These are phyloP conservation scores for Cladosporium sp. DNA, from an alignment of 2,329 filamentous ascomycete species.

Conservation along the genomic window DNA sequence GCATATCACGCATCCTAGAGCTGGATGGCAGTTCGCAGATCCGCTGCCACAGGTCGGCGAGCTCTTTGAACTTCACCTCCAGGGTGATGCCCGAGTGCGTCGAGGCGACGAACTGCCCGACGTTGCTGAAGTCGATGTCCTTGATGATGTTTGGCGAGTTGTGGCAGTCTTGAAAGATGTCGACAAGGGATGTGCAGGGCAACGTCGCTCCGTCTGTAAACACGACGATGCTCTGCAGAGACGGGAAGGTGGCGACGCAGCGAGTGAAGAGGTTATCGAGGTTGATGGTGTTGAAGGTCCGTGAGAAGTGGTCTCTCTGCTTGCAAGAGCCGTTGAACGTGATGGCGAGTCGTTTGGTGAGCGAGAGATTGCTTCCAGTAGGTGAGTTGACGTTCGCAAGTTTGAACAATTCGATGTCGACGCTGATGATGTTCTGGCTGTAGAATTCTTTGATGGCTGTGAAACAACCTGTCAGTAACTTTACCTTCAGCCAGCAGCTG, in stretches of 20 bases:
- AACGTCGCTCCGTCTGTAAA: not conserved
- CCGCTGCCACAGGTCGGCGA: not conserved
- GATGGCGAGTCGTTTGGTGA: not conserved
- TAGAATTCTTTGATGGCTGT: conserved; percentile 1
- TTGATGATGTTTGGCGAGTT: not conserved
- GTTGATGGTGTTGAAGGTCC: not conserved
- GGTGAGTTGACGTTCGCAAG: not conserved
- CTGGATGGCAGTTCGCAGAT: not conserved
- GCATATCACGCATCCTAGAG: not conserved
- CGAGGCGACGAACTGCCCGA: not conserved
- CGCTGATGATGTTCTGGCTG: not conserved
- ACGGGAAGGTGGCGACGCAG: not conserved
- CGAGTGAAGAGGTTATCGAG: not conserved
- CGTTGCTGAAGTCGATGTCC: not conserved
- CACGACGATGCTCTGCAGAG: not conserved
- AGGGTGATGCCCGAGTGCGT: not conserved
- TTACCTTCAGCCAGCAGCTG: not conserved
- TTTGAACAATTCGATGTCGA: not conserved
- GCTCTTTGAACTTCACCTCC: not conserved
- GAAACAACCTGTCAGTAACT: not conserved
- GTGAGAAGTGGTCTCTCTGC: not conserved
- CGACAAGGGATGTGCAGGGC: not conserved
- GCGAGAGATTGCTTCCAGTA: not conserved
- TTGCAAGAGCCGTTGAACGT: not conserved
- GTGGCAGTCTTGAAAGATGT: not conserved